Percentiles rank a stretch among this genome's conserved stretches.
phyloP scores from a whole-genome alignment of 495 filamentous ascomycete species.

The Parachaetomium inaequale region DNA sequence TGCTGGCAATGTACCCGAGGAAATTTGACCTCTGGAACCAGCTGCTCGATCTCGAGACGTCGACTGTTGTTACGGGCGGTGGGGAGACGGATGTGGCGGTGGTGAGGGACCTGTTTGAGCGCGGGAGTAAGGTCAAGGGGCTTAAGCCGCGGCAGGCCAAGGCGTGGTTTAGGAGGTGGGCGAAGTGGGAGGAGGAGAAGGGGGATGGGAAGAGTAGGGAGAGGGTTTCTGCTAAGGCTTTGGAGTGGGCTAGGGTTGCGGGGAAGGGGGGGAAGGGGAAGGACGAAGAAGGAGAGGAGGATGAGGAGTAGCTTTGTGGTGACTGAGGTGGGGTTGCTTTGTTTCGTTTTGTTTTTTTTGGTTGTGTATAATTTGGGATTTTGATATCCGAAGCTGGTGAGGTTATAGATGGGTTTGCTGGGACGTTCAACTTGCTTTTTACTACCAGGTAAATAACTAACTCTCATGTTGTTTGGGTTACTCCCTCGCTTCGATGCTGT shows the following conservation, averaged over 20 bases:
- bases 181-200: constrained; percentile 70
- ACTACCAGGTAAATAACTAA: neutral
- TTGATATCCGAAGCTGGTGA: neutral
- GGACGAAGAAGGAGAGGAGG: constrained; percentile 17
- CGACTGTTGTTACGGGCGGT: constrained; percentile 35
- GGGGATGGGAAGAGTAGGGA: constrained; percentile 69
- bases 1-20: constrained; percentile 80
- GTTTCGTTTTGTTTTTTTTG: neutral
- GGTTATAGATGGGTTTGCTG: neutral
- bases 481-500: neutral
- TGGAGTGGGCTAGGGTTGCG: constrained; percentile 52
- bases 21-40: constrained; percentile 90
- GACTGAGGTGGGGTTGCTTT: neutral
- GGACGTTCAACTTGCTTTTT: neutral
- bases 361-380: neutral
- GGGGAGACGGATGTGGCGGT: constrained; percentile 54
- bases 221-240: constrained; percentile 68
- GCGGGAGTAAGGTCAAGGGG: constrained; percentile 66
- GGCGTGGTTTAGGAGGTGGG: constrained; percentile 81
- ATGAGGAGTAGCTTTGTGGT: constrained; percentile 7
- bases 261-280: constrained; percentile 24
- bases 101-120: constrained; percentile 72
- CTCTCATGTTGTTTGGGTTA: neutral
- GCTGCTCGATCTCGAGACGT: constrained; percentile 78
- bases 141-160: constrained; percentile 70